phyloP scores from a whole-genome alignment of 2,329 filamentous ascomycete genomes.

The Coniella lustricola region DNA sequence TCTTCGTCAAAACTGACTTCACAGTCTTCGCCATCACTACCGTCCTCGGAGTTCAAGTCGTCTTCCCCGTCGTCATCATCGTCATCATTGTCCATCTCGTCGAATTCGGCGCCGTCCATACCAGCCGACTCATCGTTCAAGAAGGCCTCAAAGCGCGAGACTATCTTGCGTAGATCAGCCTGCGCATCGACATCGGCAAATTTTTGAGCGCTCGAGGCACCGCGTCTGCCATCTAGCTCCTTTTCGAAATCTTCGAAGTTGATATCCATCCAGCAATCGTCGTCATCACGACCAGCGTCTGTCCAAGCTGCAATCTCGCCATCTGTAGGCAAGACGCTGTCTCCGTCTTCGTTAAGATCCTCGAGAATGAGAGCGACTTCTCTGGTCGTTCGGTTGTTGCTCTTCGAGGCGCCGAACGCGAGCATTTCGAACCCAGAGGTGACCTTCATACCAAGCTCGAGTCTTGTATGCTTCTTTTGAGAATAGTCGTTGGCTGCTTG shows the following conservation, averaged over 20 bases:
- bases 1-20: slow-evolving; percentile 77
- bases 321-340: slow-evolving; percentile 58
- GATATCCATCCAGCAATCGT: slow-evolving; percentile 89
- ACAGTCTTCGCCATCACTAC: slow-evolving; percentile 62
- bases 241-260: slow-evolving; percentile 82
- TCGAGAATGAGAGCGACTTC: slow-evolving; percentile 72
- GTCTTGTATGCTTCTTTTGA: slow-evolving; percentile 28
- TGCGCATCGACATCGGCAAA: slow-evolving; percentile 58
- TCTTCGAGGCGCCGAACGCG: slow-evolving; percentile 57
- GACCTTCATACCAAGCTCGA: slow-evolving; percentile 81
- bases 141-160: slow-evolving; percentile 88
- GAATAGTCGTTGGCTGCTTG: slow-evolving; percentile 17
- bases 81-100: slow-evolving; percentile 63
- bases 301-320: slow-evolving; percentile 68
- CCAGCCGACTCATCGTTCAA: slow-evolving; percentile 80
- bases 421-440: slow-evolving; percentile 89
- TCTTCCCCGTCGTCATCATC: no score
- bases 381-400: slow-evolving; percentile 60
- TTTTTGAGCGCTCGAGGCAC: slow-evolving; percentile 37
- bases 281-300: slow-evolving; percentile 56
- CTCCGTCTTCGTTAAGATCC: slow-evolving; percentile 67
- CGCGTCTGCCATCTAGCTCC: slow-evolving; percentile 54
- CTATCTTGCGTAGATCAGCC: slow-evolving; percentile 79
- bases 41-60: slow-evolving; percentile 29
- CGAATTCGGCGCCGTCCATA: slow-evolving; percentile 66